Evolutionary conservation across 164 flowering plant species (phyloP).

Genomic region (Warburgia ugandensis): DNA sequence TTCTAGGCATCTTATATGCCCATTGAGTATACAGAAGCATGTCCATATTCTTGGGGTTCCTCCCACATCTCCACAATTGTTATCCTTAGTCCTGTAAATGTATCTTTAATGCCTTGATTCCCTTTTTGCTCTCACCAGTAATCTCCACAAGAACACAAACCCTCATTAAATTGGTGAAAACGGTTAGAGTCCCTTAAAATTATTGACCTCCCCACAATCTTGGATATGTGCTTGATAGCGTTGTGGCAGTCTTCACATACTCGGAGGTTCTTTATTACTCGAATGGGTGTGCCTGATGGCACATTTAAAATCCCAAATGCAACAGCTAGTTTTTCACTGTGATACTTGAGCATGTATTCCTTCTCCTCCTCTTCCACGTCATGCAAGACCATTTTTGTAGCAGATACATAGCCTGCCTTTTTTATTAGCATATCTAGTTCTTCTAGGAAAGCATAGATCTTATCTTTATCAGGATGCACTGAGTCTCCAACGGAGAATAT

Average conservation of each 20-base stretch:
- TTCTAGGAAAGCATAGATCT: constrained; percentile 65
- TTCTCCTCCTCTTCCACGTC: constrained; percentile 97
- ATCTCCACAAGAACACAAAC: constrained; percentile 85
- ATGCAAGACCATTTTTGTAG: constrained; percentile 66
- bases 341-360: constrained; percentile 79
- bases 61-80: too few species aligned
- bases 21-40: too few species aligned
- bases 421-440: constrained; percentile 57
- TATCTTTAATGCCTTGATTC: too few species aligned
- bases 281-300: constrained; percentile 73
- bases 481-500: constrained; percentile 69
- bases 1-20: too few species aligned
- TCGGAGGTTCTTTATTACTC: constrained; percentile 84
- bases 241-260: constrained; percentile 89
- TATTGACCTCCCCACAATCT: constrained; percentile 53
- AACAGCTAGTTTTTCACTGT: constrained; percentile 86
- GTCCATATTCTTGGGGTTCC: too few species aligned
- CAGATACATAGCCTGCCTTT: constrained; percentile 57
- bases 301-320: constrained; percentile 70
- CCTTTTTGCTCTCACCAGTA: constrained; percentile 56
- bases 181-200: constrained; percentile 75
- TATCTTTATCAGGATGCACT: constrained; percentile 56
- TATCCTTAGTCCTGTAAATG: too few species aligned
- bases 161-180: constrained; percentile 78
- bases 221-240: constrained; percentile 71